A percentile compares a stretch with the other conserved stretches of the same genome.
Evolutionary conservation across 1,139 yeast genomes (phyloP).

Genomic region (Kurtzmaniella quercitrusa): DNA sequence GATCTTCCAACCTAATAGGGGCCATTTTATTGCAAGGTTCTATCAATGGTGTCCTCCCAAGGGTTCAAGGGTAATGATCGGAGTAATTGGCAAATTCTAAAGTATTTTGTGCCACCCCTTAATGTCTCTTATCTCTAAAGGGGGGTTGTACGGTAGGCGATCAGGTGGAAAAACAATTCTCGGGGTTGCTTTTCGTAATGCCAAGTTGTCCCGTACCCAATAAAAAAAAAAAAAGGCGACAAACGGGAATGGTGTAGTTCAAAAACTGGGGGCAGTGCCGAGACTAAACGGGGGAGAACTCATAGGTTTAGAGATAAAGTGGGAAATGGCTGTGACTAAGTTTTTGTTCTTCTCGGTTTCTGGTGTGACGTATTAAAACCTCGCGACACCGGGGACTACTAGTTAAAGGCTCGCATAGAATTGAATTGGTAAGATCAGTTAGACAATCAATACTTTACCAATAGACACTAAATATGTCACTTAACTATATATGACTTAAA

Average conservation of each 20-base stretch:
- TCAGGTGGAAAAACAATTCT: background rate
- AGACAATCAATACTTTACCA: no score
- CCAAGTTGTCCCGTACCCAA: constrained; percentile 1
- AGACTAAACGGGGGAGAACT: no score
- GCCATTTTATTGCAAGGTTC: constrained; percentile 1
- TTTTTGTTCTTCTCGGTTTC: no score
- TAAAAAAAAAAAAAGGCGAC: background rate
- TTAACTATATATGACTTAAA: no score
- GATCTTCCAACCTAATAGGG: constrained; percentile 1
- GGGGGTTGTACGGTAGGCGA: background rate
- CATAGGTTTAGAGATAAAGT: no score
- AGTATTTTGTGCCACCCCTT: background rate
- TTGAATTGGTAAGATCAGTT: no score
- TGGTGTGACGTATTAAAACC: no score
- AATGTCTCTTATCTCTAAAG: background rate
- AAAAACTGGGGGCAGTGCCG: no score
- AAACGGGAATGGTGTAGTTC: background rate
- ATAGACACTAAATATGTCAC: no score
- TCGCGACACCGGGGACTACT: no score
- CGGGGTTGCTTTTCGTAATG: background rate
- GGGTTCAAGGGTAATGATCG: background rate
- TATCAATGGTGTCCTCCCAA: background rate
- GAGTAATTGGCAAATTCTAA: background rate
- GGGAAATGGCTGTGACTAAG: no score
- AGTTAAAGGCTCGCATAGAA: no score